Percentiles rank a stretch among this genome's conserved stretches.
phyloP scores from a whole-genome alignment of 2,329 filamentous ascomycete species.

The Triangularia verruculosa region DNA sequence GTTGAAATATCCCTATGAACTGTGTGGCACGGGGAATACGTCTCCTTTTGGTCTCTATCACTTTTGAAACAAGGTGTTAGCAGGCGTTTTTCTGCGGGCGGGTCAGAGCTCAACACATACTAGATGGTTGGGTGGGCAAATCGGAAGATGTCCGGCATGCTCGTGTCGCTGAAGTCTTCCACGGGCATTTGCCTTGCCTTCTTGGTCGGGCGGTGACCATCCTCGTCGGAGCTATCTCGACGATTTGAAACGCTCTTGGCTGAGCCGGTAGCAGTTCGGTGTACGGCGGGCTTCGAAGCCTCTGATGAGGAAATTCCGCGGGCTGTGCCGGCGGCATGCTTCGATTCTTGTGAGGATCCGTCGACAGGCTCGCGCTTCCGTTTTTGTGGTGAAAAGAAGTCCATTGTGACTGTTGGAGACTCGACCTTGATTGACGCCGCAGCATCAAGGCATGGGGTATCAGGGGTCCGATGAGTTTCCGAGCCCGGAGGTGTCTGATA shows the following conservation, averaged over 20 bases:
- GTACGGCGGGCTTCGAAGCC: not conserved
- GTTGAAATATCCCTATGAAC: conserved; percentile 34
- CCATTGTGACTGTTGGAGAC: conserved; percentile 13
- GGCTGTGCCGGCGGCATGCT: conserved; percentile 3
- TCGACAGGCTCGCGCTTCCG: conserved; percentile 17
- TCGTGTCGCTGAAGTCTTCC: conserved; percentile 28
- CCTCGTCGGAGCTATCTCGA: conserved; percentile 16
- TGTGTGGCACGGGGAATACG: conserved; percentile 34
- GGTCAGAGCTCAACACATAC: conserved; percentile 20
- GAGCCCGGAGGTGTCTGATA: conserved; percentile 10
- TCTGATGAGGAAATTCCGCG: not conserved
- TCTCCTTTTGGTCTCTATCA: conserved; percentile 28
- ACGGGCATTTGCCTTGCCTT: conserved; percentile 19
- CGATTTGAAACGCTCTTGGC: not conserved
- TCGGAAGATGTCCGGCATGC: conserved; percentile 31
- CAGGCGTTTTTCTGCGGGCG: conserved; percentile 19
- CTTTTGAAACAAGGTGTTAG: conserved; percentile 25
- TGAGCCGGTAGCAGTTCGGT: not conserved
- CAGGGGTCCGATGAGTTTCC: not conserved
- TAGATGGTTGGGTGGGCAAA: conserved; percentile 31
- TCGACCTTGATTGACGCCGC: conserved; percentile 20
- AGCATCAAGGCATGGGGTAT: conserved; percentile 1
- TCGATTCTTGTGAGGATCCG: conserved; percentile 1
- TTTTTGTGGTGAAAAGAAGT: conserved; percentile 15
- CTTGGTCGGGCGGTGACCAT: conserved; percentile 21